These are phyloP conservation scores for Suillus clintonianus DNA, from an alignment of 768 basidiomycete species.

Conservation along the genomic window DNA sequence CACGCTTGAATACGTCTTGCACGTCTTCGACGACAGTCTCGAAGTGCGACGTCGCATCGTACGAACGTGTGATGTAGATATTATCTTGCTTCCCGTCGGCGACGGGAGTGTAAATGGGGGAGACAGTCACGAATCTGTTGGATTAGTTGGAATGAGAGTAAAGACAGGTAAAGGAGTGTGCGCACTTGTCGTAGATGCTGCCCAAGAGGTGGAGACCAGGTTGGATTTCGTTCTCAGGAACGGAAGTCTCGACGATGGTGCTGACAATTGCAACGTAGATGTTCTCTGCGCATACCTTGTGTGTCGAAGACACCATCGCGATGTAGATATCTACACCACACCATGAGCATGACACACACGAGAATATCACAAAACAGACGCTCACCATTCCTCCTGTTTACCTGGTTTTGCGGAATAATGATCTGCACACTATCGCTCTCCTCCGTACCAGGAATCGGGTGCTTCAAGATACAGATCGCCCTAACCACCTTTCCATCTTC, in stretches of 20 bases:
- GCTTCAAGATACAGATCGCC: constrained; percentile 97
- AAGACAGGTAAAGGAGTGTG: constrained; percentile 7
- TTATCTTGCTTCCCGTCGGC: constrained; percentile 79
- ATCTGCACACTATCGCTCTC: constrained; percentile 95
- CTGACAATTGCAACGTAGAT: constrained; percentile 97
- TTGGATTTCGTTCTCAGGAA: constrained; percentile 89
- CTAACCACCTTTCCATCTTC: constrained; percentile 94
- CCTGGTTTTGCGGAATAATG: constrained; percentile 99
- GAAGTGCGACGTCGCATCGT: constrained; percentile 98
- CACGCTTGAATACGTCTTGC: constrained; percentile 92
- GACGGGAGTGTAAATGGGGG: constrained; percentile 87
- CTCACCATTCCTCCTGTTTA: constrained; percentile 87
- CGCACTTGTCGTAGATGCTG: constrained; percentile 90
- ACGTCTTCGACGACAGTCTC: constrained; percentile 99
- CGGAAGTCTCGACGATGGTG: constrained; percentile 94
- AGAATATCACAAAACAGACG: constrained; percentile 7
- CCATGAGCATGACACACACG: constrained; percentile 6
- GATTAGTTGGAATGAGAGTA: constrained; percentile 9
- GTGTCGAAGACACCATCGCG: constrained; percentile 94
- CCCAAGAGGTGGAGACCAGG: constrained; percentile 93
- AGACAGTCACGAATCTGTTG: constrained; percentile 84
- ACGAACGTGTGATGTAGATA: constrained; percentile 96
- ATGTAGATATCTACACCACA: constrained; percentile 89
- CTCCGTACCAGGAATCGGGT: constrained; percentile 97
- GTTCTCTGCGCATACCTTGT: constrained; percentile 96